phyloP scores from a whole-genome alignment of 305 asterid species.

The Rubia balearica region DNA sequence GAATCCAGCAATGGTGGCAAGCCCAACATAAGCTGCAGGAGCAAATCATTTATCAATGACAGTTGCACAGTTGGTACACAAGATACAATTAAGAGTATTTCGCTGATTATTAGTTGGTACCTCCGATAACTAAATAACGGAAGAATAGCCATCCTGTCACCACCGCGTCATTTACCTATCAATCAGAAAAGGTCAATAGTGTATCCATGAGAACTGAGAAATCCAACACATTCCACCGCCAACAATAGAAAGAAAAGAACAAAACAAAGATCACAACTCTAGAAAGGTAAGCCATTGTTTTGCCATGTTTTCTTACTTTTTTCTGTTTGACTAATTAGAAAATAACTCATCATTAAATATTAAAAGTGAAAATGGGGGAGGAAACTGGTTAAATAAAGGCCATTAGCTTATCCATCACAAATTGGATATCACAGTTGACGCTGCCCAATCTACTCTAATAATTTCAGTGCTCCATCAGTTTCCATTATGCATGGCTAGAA shows the following conservation, averaged over 20 bases:
- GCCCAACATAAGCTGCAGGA: conserved; percentile 90
- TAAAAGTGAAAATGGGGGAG: neutral
- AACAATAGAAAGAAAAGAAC: neutral
- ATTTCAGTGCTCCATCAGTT: too few species aligned
- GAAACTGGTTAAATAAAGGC: neutral
- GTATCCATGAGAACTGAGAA: neutral
- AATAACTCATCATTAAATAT: neutral
- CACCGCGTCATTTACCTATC: conserved; percentile 92
- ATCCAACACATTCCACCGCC: neutral
- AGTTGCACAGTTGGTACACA: conserved; percentile 10
- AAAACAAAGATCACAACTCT: neutral
- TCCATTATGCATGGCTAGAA: neutral
- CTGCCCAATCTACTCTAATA: too few species aligned
- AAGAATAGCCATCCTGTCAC: conserved; percentile 97
- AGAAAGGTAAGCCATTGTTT: neutral
- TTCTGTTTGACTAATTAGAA: neutral
- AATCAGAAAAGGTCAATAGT: conserved; percentile 23
- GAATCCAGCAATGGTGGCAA: conserved; percentile 95
- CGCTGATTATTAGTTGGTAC: conserved; percentile 29
- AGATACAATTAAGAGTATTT: conserved; percentile 14
- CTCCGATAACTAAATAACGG: conserved; percentile 96
- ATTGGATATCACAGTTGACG: neutral
- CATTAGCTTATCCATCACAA: neutral
- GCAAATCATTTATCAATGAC: conserved; percentile 20
- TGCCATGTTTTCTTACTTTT: neutral